These are phyloP conservation scores for Sinapis alba DNA, from an alignment of 441 rosid genomes.

Conservation along the genomic window DNA sequence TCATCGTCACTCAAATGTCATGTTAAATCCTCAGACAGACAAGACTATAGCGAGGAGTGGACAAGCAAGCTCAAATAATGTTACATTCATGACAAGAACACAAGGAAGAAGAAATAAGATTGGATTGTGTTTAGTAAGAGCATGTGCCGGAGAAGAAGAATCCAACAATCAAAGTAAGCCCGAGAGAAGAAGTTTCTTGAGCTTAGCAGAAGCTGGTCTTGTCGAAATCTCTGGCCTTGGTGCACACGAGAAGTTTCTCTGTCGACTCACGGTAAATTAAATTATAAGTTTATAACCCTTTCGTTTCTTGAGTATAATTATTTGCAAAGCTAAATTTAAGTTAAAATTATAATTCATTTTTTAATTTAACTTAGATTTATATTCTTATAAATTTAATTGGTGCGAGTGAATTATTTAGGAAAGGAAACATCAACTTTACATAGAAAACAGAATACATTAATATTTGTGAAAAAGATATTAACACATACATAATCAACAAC, in stretches of 20 bases:
- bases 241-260: conserved; percentile 80
- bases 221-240: conserved; percentile 78
- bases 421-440: neutral
- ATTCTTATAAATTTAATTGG: neutral
- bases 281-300: neutral
- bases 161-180: conserved; percentile 33
- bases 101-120: conserved; percentile 20
- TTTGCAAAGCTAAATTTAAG: neutral
- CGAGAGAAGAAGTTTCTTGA: conserved; percentile 58
- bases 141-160: conserved; percentile 36
- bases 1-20: neutral
- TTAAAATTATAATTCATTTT: neutral
- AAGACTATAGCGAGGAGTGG: neutral
- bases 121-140: conserved; percentile 25
- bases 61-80: conserved; percentile 15
- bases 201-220: conserved; percentile 84
- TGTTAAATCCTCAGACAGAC: conserved; percentile 28
- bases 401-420: neutral
- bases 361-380: neutral
- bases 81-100: conserved; percentile 33
- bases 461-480: neutral
- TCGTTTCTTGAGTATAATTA: neutral
- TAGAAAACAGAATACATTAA: neutral
- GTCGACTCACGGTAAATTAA: conserved; percentile 72
- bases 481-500: neutral